Conservation (phyloP, 371 early-diverging fungal genomes). For the Syncephalastrum monosporum region DNA sequence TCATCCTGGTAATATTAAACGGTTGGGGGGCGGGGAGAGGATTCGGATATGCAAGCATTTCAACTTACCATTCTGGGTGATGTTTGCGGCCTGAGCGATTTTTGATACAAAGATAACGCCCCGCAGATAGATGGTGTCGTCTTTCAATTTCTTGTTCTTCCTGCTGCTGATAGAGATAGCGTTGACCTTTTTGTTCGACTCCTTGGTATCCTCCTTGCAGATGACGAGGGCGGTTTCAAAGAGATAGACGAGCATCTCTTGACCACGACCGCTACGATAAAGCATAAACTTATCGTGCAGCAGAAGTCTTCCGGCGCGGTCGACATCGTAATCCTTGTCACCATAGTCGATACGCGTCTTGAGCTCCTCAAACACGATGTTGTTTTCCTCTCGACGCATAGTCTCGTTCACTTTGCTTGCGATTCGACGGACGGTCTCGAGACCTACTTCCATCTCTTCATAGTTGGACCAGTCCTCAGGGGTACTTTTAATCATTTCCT, state of each 20-base stretch:
- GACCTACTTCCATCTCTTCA: constrained; percentile 78
- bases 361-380: constrained; percentile 69
- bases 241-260: constrained; percentile 79
- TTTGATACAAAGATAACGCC: constrained; percentile 79
- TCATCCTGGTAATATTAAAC: neutral
- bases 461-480: constrained; percentile 66
- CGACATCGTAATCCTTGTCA: constrained; percentile 10
- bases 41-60: neutral
- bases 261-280: constrained; percentile 72
- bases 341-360: constrained; percentile 60
- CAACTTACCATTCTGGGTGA: constrained; percentile 55
- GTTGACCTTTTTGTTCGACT: constrained; percentile 40
- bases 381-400: constrained; percentile 84
- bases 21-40: no score
- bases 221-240: constrained; percentile 88
- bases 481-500: constrained; percentile 80
- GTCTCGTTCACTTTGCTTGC: constrained; percentile 91
- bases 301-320: constrained; percentile 78
- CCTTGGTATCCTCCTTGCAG: constrained; percentile 68
- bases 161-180: constrained; percentile 19
- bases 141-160: constrained; percentile 28
- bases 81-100: constrained; percentile 78
- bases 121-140: constrained; percentile 30
- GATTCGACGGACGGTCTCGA: constrained; percentile 79
- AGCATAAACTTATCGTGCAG: constrained; percentile 84